Evolutionary conservation across 2,329 filamentous ascomycete species (phyloP).

Genomic region (Cytospora mali): DNA sequence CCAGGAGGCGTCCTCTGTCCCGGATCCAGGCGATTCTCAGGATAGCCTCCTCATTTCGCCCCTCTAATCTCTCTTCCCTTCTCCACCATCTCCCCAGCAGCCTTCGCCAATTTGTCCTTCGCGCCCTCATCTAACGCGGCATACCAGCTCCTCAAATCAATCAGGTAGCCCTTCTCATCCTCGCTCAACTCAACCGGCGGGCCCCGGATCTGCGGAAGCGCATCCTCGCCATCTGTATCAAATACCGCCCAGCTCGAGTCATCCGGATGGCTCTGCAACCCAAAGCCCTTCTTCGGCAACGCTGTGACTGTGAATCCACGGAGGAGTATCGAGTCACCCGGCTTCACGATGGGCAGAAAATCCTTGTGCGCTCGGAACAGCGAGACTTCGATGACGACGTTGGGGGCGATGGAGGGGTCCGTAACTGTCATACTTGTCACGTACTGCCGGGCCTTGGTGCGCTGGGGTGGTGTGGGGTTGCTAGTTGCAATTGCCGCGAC

Average conservation of each 20-base stretch:
- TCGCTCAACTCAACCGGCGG: slow-evolving; percentile 60
- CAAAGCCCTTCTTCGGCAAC: slow-evolving; percentile 58
- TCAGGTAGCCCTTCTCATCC: slow-evolving; percentile 53
- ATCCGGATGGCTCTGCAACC: slow-evolving; percentile 53
- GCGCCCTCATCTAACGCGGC: slow-evolving; percentile 49
- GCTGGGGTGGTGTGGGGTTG: slow-evolving; percentile 51
- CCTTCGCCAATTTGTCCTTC: slow-evolving; percentile 51
- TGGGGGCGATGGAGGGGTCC: slow-evolving; percentile 57
- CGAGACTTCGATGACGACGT: slow-evolving; percentile 55
- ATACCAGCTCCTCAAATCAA: slow-evolving; percentile 54
- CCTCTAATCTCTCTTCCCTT: slow-evolving; percentile 21
- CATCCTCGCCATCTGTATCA: slow-evolving; percentile 45
- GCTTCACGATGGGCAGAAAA: slow-evolving; percentile 55
- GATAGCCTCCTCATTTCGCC: slow-evolving; percentile 12
- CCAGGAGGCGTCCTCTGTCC: neutral
- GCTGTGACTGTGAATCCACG: slow-evolving; percentile 58
- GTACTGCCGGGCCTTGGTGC: slow-evolving; percentile 61
- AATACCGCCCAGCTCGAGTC: slow-evolving; percentile 65
- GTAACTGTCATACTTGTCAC: slow-evolving; percentile 60
- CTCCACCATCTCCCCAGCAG: slow-evolving; percentile 31
- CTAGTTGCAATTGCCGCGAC: slow-evolving; percentile 58
- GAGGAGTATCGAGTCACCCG: slow-evolving; percentile 62
- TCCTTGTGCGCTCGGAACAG: slow-evolving; percentile 62
- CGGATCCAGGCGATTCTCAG: neutral
- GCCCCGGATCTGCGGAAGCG: slow-evolving; percentile 57